A percentile compares a stretch with the other conserved stretches of the same genome.
Conservation (phyloP, 2,329 filamentous ascomycete genomes). For the Monosporascus sp. region DNA sequence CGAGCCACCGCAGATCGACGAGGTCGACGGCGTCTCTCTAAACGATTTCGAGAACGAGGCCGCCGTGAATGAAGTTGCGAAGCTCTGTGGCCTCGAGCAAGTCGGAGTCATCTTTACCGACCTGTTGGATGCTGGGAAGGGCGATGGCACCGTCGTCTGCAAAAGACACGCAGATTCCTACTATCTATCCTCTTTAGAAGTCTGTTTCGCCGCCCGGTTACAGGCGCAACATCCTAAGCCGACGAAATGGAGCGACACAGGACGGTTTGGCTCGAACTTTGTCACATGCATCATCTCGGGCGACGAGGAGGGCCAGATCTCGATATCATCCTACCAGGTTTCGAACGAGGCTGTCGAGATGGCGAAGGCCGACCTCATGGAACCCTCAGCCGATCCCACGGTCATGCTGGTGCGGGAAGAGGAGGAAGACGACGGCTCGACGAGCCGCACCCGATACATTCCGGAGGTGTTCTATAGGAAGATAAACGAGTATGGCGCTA, state of each 20-base stretch:
- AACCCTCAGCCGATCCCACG: slow-evolving; percentile 86
- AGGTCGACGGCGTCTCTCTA: slow-evolving; percentile 82
- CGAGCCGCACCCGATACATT: slow-evolving; percentile 76
- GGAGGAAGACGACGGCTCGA: slow-evolving; percentile 71
- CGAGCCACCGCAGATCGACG: slow-evolving; percentile 86
- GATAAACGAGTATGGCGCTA: slow-evolving; percentile 94
- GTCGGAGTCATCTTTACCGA: slow-evolving; percentile 96
- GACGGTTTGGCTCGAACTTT: slow-evolving; percentile 90
- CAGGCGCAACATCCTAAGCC: slow-evolving; percentile 86
- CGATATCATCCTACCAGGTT: slow-evolving; percentile 87
- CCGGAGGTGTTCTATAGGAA: slow-evolving; percentile 95
- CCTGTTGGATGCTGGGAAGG: slow-evolving; percentile 72
- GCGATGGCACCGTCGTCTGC: slow-evolving; percentile 84
- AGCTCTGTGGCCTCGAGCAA: slow-evolving; percentile 77
- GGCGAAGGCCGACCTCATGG: slow-evolving; percentile 90
- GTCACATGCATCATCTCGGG: slow-evolving; percentile 96
- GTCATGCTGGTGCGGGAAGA: slow-evolving; percentile 94
- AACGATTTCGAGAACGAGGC: slow-evolving; percentile 81
- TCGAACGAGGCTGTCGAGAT: slow-evolving; percentile 96
- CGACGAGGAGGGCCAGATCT: slow-evolving; percentile 82
- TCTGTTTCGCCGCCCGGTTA: slow-evolving; percentile 80
- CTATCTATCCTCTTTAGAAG: slow-evolving; percentile 87
- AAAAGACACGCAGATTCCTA: slow-evolving; percentile 95
- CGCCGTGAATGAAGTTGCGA: slow-evolving; percentile 75
- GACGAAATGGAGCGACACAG: slow-evolving; percentile 96